These are phyloP conservation scores for Penicillium sp. DNA, from an alignment of 2,329 filamentous ascomycete genomes.

Conservation along the genomic window DNA sequence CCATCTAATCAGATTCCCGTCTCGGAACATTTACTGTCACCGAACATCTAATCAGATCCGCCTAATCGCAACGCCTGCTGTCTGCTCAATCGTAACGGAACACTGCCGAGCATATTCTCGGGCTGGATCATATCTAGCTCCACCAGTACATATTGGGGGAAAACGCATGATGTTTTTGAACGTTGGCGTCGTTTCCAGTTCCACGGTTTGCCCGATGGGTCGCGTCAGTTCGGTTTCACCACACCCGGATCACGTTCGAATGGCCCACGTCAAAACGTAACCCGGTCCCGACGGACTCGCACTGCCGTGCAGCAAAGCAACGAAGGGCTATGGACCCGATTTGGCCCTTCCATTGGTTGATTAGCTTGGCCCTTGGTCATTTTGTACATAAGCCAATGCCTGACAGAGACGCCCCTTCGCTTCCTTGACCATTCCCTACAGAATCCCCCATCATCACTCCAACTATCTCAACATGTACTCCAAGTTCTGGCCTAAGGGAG, in stretches of 20 bases:
- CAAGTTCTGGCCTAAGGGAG: slow-evolving; percentile 38
- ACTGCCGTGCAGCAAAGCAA: background rate
- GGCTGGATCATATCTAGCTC: background rate
- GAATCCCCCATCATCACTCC: background rate
- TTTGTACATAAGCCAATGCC: background rate
- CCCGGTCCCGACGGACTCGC: background rate
- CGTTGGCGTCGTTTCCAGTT: background rate
- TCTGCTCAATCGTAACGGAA: background rate
- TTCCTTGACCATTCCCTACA: background rate
- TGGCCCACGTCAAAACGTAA: background rate
- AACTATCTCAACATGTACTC: slow-evolving; percentile 27
- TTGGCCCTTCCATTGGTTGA: background rate
- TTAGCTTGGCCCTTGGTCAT: background rate
- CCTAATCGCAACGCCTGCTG: slow-evolving; percentile 3
- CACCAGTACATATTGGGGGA: background rate
- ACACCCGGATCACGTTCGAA: background rate
- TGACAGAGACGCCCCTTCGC: background rate
- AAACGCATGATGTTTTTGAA: background rate
- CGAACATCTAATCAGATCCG: slow-evolving; percentile 27
- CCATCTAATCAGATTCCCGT: background rate
- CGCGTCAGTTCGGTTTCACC: background rate
- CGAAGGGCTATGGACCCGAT: background rate
- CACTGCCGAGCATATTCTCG: background rate
- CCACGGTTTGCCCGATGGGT: slow-evolving; percentile 1
- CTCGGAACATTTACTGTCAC: background rate